Evolutionary conservation across 129 eudicot species (phyloP), one percentile per base, ranked within the genome.

Genomic region (Scalesia atractyloides): DNA sequence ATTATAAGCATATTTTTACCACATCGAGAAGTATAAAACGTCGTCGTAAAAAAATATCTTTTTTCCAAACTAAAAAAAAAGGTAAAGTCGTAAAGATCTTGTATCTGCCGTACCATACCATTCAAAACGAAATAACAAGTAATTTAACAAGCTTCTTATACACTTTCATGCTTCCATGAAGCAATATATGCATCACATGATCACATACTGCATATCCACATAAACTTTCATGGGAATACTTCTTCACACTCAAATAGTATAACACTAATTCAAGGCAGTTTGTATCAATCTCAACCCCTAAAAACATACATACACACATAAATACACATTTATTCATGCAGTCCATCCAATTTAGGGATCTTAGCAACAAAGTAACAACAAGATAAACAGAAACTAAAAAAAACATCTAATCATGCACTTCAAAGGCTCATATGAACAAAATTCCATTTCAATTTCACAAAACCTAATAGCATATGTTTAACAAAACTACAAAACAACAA

Each of bases 171-270:
- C 46, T 34, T 37, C 37, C 52, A 51, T 16, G 16, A 16, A 33
- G 46, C 73, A 69, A 69, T 33, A 30, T 17, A 52, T 51, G 73
- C 63, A 33, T 33, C 37, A 54, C 52, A 52, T 20, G 46, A 16
- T 39, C 33, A 39, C 73, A 69, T 51, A 30, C 10, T 30, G 47
- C 24, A 17, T n/a, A 69, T 50, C 48, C 62, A 69, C 22, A 51
- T 61, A 19, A 9, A 69, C 33, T 50, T 69, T 13, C 62, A 19
- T 2, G 13, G 15, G 10, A 69, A 13, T 33, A 36, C 73, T 51
- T 33, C 20, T 69, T 51, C 62, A 69, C 62, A 50, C 52, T n/a
- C 73, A 33, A n/a, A 18, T 52, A 3, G 46, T 9, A 49, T 0
- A 24, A 47, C 33, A 68, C 66, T 30, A 60, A 5, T 6, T 33